These are phyloP conservation scores for Apiospora koreana DNA, from an alignment of 2,329 filamentous ascomycete genomes.

Conservation along the genomic window DNA sequence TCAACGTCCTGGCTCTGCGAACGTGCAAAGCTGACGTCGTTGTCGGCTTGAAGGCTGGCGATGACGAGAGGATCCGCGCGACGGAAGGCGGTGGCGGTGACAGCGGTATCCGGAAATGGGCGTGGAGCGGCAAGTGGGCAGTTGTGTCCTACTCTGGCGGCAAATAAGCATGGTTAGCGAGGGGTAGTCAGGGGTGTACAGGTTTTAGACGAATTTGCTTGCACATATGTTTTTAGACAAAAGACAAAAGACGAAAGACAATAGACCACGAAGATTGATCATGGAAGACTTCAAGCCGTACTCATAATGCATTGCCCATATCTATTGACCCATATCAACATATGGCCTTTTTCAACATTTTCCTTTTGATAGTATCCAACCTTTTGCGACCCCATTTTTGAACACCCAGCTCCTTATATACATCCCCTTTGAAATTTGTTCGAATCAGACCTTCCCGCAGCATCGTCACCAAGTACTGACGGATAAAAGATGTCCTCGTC, in stretches of 20 bases:
- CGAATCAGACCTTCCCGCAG: neutral
- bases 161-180: constrained; percentile 39
- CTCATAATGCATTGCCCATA: neutral
- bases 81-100: constrained; percentile 72
- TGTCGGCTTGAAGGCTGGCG: constrained; percentile 78
- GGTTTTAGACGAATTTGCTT: neutral
- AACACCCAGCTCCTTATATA: neutral
- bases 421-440: neutral
- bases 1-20: constrained; percentile 83
- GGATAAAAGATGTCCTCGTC: neutral
- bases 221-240: neutral
- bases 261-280: neutral
- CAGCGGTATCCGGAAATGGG: constrained; percentile 77
- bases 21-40: constrained; percentile 98
- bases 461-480: neutral
- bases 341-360: neutral
- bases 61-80: constrained; percentile 77
- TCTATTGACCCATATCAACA: neutral
- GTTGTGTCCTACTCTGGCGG: constrained; percentile 84
- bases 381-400: neutral
- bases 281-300: neutral
- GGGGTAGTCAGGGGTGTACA: neutral
- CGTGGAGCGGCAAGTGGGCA: constrained; percentile 95
- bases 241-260: neutral
- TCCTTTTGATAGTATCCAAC: neutral